Conservation (phyloP, 306 rosid species). For the Psophocarpus tetragonolobus region DNA sequence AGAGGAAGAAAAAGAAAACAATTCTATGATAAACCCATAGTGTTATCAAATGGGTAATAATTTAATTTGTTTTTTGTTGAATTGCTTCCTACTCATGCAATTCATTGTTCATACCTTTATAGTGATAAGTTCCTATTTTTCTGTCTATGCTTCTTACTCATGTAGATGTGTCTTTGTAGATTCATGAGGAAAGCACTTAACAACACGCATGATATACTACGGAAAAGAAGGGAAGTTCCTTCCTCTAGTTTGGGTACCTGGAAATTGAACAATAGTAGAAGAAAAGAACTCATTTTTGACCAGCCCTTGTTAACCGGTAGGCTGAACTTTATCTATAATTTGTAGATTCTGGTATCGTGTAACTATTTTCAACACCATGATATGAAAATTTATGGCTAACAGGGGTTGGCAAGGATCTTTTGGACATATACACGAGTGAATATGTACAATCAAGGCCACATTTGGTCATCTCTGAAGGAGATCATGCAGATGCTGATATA, state of each 20-base stretch:
- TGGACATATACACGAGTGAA: too few relatives aligned
- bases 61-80: slow-evolving; percentile 21
- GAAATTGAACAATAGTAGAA: slow-evolving; percentile 56
- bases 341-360: background rate
- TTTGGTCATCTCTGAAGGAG: too few relatives aligned
- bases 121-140: background rate
- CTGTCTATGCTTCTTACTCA: slow-evolving; percentile 33
- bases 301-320: slow-evolving; percentile 67
- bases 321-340: background rate
- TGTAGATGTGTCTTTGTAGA: slow-evolving; percentile 45
- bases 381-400: too few relatives aligned
- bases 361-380: background rate
- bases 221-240: slow-evolving; percentile 54
- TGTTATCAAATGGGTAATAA: slow-evolving; percentile 69
- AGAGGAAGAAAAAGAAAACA: slow-evolving; percentile 76
- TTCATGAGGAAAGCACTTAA: slow-evolving; percentile 60
- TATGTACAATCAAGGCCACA: too few relatives aligned
- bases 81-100: slow-evolving; percentile 28
- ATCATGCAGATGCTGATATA: too few relatives aligned
- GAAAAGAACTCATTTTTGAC: slow-evolving; percentile 59
- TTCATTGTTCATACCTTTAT: background rate
- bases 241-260: slow-evolving; percentile 55
- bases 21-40: slow-evolving; percentile 65
- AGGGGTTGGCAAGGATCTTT: too few relatives aligned
- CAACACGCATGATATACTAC: slow-evolving; percentile 49